Evolutionary conservation across 2,329 filamentous ascomycete species (phyloP), one percentile per base, ranked within the genome.

Genomic region (Fusarium tupiense): DNA sequence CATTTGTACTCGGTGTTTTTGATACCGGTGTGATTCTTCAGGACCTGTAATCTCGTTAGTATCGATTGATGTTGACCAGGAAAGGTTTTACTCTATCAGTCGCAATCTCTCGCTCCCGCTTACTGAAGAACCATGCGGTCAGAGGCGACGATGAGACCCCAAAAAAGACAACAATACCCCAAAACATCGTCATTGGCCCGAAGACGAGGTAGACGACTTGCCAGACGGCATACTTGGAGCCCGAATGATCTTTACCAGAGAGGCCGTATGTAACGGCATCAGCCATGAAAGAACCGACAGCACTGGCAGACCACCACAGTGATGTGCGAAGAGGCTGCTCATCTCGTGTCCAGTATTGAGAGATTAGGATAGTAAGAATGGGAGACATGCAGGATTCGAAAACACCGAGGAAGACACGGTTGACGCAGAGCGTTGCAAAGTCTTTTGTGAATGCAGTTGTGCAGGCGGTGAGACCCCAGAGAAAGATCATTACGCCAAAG

Each of bases 21-120:
- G 8, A 54, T 54, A 2, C 35, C 35, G 0, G 52, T 54, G 14
- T 54, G 35, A 17, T 40, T 54, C 4, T 54, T 54, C 8, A 54
- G 6, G 5, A 29, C 24, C 50, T 53, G 7, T 17, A 10, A 35
- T 35, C 1, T 35, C 0, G 14, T 35, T 35, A 35, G 33, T 8
- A 35, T 8, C 2, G 33, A 35, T 35, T 16, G 33, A 35, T 16
- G 14, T 16, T 16, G 33, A 8, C 33, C 33, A 8, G 33, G 33
- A 14, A 13, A 3, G 14, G 33, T 3, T 35, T 35, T 35, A 35
- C 33, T 35, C 33, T 35, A 17, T 54, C 35, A 5, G 52, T 54
- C 0, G 35, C 52, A 0, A 54, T 40, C 1, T 40, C 11, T 0
- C 14, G 24, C 19, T 29, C 52, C 19, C 20, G 40, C 10, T 29